These are phyloP conservation scores for Populus hybrid DNA, from an alignment of 441 rosid species.

Conservation along the genomic window DNA sequence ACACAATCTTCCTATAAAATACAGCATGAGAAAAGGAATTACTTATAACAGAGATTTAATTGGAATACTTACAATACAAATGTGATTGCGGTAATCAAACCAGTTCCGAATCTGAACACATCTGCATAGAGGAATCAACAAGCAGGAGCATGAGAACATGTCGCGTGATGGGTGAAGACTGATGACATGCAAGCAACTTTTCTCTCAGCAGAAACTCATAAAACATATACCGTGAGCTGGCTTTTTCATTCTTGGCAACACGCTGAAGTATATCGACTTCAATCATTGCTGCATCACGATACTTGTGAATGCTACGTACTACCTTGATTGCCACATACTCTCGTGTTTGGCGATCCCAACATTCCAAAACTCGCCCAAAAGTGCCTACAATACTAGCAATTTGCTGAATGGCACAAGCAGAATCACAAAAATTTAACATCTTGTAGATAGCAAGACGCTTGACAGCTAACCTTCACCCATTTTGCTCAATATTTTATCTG, in stretches of 20 bases:
- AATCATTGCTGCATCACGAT: slow-evolving; percentile 80
- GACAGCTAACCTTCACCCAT: slow-evolving; percentile 95
- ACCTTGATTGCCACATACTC: slow-evolving; percentile 81
- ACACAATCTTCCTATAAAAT: neutral
- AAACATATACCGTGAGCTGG: slow-evolving; percentile 54
- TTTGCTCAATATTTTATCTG: slow-evolving; percentile 83
- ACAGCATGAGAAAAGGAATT: neutral
- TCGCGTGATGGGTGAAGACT: neutral
- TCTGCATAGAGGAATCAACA: slow-evolving; percentile 46
- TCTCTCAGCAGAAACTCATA: slow-evolving; percentile 24
- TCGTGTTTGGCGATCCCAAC: slow-evolving; percentile 79
- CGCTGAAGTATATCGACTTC: slow-evolving; percentile 73
- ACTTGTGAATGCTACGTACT: slow-evolving; percentile 66
- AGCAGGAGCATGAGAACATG: slow-evolving; percentile 10
- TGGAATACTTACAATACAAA: slow-evolving; percentile 72
- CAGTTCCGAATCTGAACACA: slow-evolving; percentile 73
- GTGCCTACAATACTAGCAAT: slow-evolving; percentile 93
- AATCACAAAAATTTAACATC: slow-evolving; percentile 58
- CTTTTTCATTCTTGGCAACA: slow-evolving; percentile 56
- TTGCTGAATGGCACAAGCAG: slow-evolving; percentile 68
- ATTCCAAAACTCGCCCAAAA: slow-evolving; percentile 92
- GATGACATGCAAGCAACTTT: slow-evolving; percentile 1
- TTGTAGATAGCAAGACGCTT: slow-evolving; percentile 57
- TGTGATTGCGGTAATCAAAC: slow-evolving; percentile 83
- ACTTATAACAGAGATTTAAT: slow-evolving; percentile 10